Conservation (phyloP, 495 filamentous ascomycete species). For the Cercophora sp. region DNA sequence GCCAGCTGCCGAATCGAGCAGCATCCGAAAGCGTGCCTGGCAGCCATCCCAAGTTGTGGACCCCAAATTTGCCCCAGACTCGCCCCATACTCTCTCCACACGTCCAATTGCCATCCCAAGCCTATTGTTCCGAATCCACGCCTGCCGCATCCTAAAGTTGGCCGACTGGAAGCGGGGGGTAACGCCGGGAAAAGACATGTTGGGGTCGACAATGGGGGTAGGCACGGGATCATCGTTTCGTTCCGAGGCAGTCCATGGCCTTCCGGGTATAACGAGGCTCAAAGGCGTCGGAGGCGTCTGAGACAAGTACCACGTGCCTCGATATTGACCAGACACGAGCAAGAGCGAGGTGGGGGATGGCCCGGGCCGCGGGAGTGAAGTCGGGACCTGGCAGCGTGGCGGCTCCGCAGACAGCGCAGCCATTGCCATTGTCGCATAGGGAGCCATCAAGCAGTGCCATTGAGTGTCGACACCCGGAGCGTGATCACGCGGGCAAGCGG, state of each 20-base stretch:
- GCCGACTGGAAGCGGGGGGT: background rate
- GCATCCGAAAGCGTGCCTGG: no score
- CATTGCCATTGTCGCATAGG: no score
- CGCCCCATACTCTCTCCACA: no score
- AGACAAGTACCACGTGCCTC: constrained; percentile 9
- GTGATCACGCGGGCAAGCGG: constrained; percentile 18
- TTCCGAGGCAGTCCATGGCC: constrained; percentile 4
- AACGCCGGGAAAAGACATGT: background rate
- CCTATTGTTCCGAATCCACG: background rate
- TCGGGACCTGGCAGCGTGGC: constrained; percentile 12
- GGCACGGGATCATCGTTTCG: background rate
- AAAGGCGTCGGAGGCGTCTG: constrained; percentile 7
- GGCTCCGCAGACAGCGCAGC: constrained; percentile 10
- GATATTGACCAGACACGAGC: constrained; percentile 1
- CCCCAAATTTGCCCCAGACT: no score
- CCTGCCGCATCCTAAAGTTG: no score
- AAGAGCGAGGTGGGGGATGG: constrained; percentile 1
- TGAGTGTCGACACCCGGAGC: constrained; percentile 6
- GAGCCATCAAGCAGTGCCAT: no score
- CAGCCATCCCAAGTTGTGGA: no score
- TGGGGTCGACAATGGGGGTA: constrained; percentile 10
- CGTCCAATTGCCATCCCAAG: background rate
- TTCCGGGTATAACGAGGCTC: constrained; percentile 6
- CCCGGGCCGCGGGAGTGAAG: constrained; percentile 7
- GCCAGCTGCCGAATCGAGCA: constrained; percentile 8